phyloP scores from a whole-genome alignment of 352 stramenopile species.

The Phytophthora multivora region DNA sequence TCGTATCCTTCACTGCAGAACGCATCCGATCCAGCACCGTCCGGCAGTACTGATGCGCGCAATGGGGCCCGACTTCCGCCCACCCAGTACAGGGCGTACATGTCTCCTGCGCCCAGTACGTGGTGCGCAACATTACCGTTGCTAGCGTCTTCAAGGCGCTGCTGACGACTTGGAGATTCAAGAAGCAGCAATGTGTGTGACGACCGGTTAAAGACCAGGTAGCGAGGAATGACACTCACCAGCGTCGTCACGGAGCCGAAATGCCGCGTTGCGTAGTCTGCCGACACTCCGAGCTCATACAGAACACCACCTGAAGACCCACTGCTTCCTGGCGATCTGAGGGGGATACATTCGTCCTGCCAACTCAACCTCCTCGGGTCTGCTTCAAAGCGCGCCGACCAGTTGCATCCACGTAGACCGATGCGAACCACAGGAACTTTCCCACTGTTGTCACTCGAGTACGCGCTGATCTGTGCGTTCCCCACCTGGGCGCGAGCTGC shows the following conservation, averaged over 20 bases:
- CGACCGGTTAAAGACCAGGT: constrained; percentile 75
- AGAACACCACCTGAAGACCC: constrained; percentile 44
- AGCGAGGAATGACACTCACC: constrained; percentile 83
- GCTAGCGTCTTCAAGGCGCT: constrained; percentile 30
- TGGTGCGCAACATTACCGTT: constrained; percentile 68
- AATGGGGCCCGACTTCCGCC: constrained; percentile 52
- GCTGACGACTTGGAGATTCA: constrained; percentile 41
- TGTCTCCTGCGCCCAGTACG: constrained; percentile 69
- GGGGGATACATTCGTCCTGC: constrained; percentile 81
- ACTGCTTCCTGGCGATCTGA: constrained; percentile 42
- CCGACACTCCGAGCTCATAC: constrained; percentile 84
- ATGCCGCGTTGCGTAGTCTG: constrained; percentile 81
- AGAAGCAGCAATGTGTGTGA: constrained; percentile 70
- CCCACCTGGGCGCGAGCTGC: constrained; percentile 68
- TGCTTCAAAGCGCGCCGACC: constrained; percentile 73
- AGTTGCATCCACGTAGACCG: constrained; percentile 57
- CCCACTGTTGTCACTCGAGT: constrained; percentile 45
- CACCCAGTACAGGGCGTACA: constrained; percentile 84
- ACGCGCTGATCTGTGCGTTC: constrained; percentile 77
- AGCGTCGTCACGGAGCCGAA: constrained; percentile 86
- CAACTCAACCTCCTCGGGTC: constrained; percentile 79
- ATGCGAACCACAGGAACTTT: constrained; percentile 61
- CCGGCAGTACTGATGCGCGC: constrained; percentile 59
- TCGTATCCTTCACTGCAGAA: constrained; percentile 55
- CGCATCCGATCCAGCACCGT: constrained; percentile 21